phyloP scores from a whole-genome alignment of 202 grass and related monocot genomes.

The Eragrostis tef region DNA sequence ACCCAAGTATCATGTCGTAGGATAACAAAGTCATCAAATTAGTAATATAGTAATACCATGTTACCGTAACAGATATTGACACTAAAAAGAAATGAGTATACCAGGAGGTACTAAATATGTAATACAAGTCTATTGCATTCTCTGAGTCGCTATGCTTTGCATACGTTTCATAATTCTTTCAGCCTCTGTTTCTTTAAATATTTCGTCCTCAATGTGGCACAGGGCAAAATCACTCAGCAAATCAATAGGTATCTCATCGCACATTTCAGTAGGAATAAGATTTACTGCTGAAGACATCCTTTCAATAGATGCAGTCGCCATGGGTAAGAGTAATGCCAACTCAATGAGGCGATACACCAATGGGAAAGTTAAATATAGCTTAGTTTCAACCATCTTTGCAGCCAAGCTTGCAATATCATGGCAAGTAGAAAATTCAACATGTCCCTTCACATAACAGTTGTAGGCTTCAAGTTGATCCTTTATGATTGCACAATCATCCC shows the following conservation, averaged over 20 bases:
- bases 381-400: neutral
- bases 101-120: too few species aligned
- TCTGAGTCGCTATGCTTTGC: too few species aligned
- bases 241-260: neutral
- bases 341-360: neutral
- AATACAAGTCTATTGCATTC: too few species aligned
- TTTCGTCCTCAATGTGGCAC: neutral
- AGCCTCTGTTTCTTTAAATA: neutral
- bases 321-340: neutral
- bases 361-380: neutral
- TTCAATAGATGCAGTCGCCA: neutral
- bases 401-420: slow-evolving; percentile 19
- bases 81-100: too few species aligned
- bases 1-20: too few species aligned
- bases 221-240: neutral
- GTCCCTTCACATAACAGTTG: neutral
- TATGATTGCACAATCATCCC: neutral
- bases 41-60: too few species aligned
- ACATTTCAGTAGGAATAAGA: neutral
- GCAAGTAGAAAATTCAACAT: neutral
- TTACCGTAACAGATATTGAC: too few species aligned
- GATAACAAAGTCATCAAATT: too few species aligned
- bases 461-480: slow-evolving; percentile 5
- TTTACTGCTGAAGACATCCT: neutral
- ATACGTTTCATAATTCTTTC: too few species aligned